Evolutionary conservation across 2,329 filamentous ascomycete species (phyloP), one percentile per base, ranked within the genome.

Genomic region (Didymella sp.): DNA sequence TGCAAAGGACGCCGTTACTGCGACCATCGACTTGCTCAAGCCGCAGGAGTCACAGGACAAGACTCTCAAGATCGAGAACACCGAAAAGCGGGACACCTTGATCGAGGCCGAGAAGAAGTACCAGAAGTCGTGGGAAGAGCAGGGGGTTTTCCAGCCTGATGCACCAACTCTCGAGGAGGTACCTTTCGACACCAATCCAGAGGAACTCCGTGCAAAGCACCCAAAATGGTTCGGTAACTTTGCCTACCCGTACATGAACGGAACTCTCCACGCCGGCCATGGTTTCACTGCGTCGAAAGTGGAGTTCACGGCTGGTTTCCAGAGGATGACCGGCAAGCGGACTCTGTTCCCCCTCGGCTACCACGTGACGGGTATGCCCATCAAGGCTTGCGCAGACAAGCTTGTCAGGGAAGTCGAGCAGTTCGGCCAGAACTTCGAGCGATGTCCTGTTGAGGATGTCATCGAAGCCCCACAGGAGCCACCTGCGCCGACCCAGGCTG

Each of bases 311-410:
- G 86, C 89, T 22, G 92, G 94, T 40, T 93, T 92, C 73, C 89
- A 90, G 43, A 85, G 94, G 53, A 96, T 98, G 91, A 87, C 92
- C 76, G 95, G 95, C 72, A 94, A 94, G 82, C 85, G 89, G 50
- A 84, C 89, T 55, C 82, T 98, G 50, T 97, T 95, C 76, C 95
- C 95, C 55, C 89, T 95, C 72, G 95, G 94, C 28, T 99, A 92
- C 81, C 95, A 99, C 82, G 92, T 90, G 79, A 98, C 94, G 0
- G 95, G 95, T 69, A 96, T 99, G 89, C 71, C 73, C 8, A 99
- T 99, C 82, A 97, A 97, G 59, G 93, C 95, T 6, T 96, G 91
- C 71, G 92, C 95, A 51, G 94, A 99, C 82, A 98, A 98, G 82
- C 86, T 99, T 42, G 87, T 89, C 57, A 87, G 91, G 61, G 95